Evolutionary conservation across 768 basidiomycete genomes (phyloP), one percentile per base, ranked within the genome.

Genomic region (Rhodotorula diobovata): DNA sequence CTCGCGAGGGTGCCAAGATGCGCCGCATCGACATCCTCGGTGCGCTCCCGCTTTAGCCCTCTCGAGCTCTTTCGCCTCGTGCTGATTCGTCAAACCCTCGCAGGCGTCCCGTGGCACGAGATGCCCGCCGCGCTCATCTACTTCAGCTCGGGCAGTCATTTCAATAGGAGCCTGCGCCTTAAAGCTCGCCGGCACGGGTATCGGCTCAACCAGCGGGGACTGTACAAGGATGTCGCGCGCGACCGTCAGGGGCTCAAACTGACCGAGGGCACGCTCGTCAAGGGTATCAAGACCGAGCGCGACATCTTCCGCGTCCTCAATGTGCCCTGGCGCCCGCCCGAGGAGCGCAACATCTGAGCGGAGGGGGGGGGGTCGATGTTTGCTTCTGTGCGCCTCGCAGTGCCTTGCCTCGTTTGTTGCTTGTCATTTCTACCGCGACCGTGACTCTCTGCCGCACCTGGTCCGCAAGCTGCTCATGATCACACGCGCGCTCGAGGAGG

Each of bases 121-220:
- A 56, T 73, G 23, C 63, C 67, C 10, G 67, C 72, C 35, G 72
- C 72, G 11, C 21, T 73, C 2, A 73, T 73, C 67, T 73, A 73
- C 61, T 73, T 73, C 30, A 55, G 56, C 5, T 61, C 55, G 6
- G 16, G 28, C n/a, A 54, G 28, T 9, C 2, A 37, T 32, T 35
- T 60, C 43, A 28, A 60, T 16, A 37, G 43, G 9, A 77, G 77
- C 23, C 69, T 82, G 34, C 76, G 80, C 2, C 76, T 81, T 30
- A 73, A 73, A 35, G 72, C 67, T 11, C 72, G 78, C 11, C 80
- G 80, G 61, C 64, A 67, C 41, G 80, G 80, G 2, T 79, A 77
- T 70, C 76, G 76, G 12, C 77, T 82, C 21, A 82, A 82, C 63
- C 81, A 82, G 67, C 75, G 80, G 23, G 80, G 80, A 0, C 66